These are phyloP conservation scores for Colletotrichum gloeosporioides DNA, from an alignment of 2,329 filamentous ascomycete species.

Conservation along the genomic window DNA sequence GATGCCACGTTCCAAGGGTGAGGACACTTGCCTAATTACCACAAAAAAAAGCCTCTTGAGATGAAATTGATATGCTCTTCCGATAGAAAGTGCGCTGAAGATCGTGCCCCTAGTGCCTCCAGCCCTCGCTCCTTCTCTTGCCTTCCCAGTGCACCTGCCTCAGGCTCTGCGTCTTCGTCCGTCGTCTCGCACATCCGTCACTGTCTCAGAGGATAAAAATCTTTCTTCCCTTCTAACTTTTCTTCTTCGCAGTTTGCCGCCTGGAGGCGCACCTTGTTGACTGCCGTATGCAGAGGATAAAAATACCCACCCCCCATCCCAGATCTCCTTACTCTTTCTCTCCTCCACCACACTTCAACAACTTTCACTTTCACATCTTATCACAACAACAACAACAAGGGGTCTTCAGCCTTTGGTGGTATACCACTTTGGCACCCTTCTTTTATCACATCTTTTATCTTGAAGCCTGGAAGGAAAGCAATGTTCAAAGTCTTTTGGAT, in stretches of 20 bases:
- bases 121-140: background rate
- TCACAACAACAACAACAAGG: background rate
- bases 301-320: no score
- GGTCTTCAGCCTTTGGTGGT: background rate
- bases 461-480: background rate
- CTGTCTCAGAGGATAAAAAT: background rate
- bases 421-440: background rate
- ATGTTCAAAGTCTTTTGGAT: background rate
- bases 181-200: background rate
- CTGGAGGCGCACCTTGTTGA: no score
- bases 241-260: no score
- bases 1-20: rapidly evolving
- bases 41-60: background rate
- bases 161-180: background rate
- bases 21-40: background rate
- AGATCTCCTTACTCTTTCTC: background rate
- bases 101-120: background rate
- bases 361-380: background rate
- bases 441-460: background rate
- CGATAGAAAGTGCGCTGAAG: background rate
- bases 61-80: background rate
- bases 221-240: no score
- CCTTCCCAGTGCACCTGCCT: background rate
- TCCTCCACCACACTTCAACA: background rate
- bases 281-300: no score